These are phyloP conservation scores for Aspergillus hancockii DNA, from an alignment of 495 filamentous ascomycete species.

Conservation along the genomic window DNA sequence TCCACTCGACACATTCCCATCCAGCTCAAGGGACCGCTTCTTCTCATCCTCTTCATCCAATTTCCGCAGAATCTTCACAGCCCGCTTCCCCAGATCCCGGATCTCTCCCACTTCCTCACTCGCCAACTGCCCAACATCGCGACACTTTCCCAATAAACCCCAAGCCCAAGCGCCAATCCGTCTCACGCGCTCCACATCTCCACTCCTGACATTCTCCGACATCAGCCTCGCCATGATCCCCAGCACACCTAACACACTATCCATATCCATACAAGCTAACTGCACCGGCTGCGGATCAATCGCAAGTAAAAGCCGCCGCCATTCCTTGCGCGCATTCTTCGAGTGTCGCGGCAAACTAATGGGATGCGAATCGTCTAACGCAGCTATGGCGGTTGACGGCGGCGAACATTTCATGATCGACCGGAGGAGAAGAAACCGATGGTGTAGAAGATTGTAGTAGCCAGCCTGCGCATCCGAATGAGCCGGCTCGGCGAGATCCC, in stretches of 20 bases:
- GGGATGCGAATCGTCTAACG: constrained; percentile 58
- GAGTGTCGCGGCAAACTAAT: constrained; percentile 53
- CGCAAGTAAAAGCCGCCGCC: constrained; percentile 51
- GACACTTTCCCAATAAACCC: constrained; percentile 51
- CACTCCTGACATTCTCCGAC: constrained; percentile 43
- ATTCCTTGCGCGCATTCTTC: constrained; percentile 42
- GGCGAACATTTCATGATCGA: constrained; percentile 56
- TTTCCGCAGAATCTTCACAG: constrained; percentile 43
- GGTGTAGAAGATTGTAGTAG: constrained; percentile 64
- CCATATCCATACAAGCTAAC: constrained; percentile 66
- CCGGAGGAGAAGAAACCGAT: constrained; percentile 61
- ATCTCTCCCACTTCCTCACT: constrained; percentile 54
- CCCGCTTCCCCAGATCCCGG: constrained; percentile 49
- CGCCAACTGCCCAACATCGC: constrained; percentile 47
- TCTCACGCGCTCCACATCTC: constrained; percentile 48
- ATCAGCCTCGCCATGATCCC: constrained; percentile 39
- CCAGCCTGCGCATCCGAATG: constrained; percentile 54
- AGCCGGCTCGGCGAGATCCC: constrained; percentile 5
- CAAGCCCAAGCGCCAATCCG: constrained; percentile 52
- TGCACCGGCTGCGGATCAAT: constrained; percentile 67
- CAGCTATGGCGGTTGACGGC: constrained; percentile 45
- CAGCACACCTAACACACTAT: constrained; percentile 55
- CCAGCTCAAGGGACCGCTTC: constrained; percentile 25
- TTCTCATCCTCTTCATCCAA: constrained; percentile 41
- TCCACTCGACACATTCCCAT: constrained; percentile 28